A percentile compares a stretch with the other conserved stretches of the same genome.
These are phyloP conservation scores for Arthromyces matolae DNA, from an alignment of 768 basidiomycete species.

Conservation along the genomic window DNA sequence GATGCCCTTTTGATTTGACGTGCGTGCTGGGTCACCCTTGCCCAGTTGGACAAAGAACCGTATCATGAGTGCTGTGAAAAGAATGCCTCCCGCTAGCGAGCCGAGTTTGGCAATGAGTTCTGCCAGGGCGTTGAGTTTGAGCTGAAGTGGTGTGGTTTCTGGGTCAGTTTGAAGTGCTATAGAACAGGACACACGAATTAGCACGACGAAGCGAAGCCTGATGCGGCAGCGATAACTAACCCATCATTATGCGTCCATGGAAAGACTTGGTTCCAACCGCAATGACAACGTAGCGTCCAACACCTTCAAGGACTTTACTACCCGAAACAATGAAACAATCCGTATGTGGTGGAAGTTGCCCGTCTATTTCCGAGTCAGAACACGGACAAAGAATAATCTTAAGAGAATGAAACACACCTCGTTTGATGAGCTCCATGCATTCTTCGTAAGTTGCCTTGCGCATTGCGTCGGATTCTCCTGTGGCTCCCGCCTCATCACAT, in stretches of 20 bases:
- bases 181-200: slow-evolving; percentile 5
- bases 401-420: slow-evolving; percentile 5
- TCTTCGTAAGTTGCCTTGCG: slow-evolving; percentile 81
- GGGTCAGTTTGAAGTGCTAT: slow-evolving; percentile 81
- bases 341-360: slow-evolving; percentile 48
- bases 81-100: slow-evolving; percentile 70
- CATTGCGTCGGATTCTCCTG: slow-evolving; percentile 95
- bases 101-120: slow-evolving; percentile 94
- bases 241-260: slow-evolving; percentile 97
- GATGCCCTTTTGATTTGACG: slow-evolving; percentile 79
- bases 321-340: slow-evolving; percentile 94
- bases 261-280: slow-evolving; percentile 91
- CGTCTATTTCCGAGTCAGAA: slow-evolving; percentile 4
- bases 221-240: too few relatives aligned
- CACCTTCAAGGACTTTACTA: slow-evolving; percentile 90
- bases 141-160: slow-evolving; percentile 89
- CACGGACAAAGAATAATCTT: neutral
- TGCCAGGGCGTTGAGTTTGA: slow-evolving; percentile 91
- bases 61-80: slow-evolving; percentile 87
- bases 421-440: slow-evolving; percentile 49
- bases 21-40: slow-evolving; percentile 52
- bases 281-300: slow-evolving; percentile 89
- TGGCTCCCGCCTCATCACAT: slow-evolving; percentile 95
- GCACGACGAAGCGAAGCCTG: neutral
- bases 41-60: slow-evolving; percentile 90